These are phyloP conservation scores for Heritiera littoralis DNA, from an alignment of 345 rosid species.

Conservation along the genomic window DNA sequence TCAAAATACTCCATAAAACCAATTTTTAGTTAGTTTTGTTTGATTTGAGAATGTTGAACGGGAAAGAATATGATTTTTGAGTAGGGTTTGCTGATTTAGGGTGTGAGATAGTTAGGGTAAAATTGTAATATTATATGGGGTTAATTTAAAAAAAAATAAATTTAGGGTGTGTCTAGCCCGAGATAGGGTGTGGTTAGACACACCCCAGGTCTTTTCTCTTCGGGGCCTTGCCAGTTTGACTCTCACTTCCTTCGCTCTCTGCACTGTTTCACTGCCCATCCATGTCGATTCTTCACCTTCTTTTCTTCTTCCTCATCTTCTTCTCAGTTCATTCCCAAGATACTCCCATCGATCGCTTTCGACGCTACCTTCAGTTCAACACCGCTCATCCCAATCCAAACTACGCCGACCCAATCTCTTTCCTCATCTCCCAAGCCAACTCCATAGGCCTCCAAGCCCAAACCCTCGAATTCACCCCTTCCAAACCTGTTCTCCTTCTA, in stretches of 20 bases:
- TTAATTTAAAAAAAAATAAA: too few relatives aligned
- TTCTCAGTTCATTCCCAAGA: slow-evolving; percentile 27
- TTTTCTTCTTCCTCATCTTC: slow-evolving; percentile 20
- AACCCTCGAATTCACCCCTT: slow-evolving; percentile 45
- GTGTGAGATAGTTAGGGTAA: too few relatives aligned
- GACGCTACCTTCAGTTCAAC: slow-evolving; percentile 63
- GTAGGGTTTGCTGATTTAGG: too few relatives aligned
- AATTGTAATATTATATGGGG: too few relatives aligned
- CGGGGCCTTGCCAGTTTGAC: not conserved
- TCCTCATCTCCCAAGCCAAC: slow-evolving; percentile 52
- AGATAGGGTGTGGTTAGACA: too few relatives aligned
- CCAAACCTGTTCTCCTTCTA: slow-evolving; percentile 60
- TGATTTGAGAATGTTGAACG: too few relatives aligned
- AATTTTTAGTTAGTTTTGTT: too few relatives aligned
- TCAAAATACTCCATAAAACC: too few relatives aligned
- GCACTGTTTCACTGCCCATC: not conserved
- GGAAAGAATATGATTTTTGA: too few relatives aligned
- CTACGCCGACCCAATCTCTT: slow-evolving; percentile 60
- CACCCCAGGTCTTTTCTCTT: too few relatives aligned
- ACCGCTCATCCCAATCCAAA: slow-evolving; percentile 85
- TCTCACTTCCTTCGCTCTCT: not conserved
- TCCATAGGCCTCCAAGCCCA: slow-evolving; percentile 51
- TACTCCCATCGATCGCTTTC: slow-evolving; percentile 58
- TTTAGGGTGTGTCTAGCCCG: too few relatives aligned
- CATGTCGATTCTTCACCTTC: slow-evolving; percentile 14